Evolutionary conservation across 2,329 filamentous ascomycete genomes (phyloP), one percentile per base, ranked within the genome.

Genomic region (Fusarium decemcellulare): DNA sequence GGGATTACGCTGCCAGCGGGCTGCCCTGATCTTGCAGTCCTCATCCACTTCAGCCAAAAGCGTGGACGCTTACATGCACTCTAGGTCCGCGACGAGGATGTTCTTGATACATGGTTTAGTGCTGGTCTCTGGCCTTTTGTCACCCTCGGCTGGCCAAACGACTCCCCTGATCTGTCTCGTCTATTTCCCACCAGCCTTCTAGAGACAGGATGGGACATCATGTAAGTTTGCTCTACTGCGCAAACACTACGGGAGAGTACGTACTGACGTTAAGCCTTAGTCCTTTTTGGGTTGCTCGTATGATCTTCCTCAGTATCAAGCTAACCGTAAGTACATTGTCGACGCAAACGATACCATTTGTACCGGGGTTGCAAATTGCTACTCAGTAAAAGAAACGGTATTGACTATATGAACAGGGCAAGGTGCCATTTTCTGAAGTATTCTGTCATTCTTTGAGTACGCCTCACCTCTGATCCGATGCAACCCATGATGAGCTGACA

Each of bases 181-280:
- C 85, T 97, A 53, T 98, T 95, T 82, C 95, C 95, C 8, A 98
- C 94, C 1, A 91, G 88, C 48, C 83, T 97, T 39, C 86, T 98
- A 18, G 95, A 98, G 83, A 98, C 95, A 54, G 95, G 95, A 37
- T 98, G 95, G 94, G 94, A 97, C 78, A 97, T 97, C 62, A 77
- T 80, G 36, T 94, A 36, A 36, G 32, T 36, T 36, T 5, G 6
- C 12, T 36, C 3, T 5, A 36, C 32, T 5, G 2, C 12, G 3
- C 32, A 12, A 36, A 36, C 32, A 36, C 32, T 36, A 9, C 32
- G 4, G 32, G 32, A 36, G 12, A 36, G 9, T 4, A 36, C 12
- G 12, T 36, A 12, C 32, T 36, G 6, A 36, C 32, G 4, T 36
- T 2, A 5, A 36, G 32, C 32, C 5, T 12, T 5, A 36, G 32